Base-by-base conservation (phyloP, 1,284 basidiomycete genomes). In the Sporisorium sorghi region DNA sequence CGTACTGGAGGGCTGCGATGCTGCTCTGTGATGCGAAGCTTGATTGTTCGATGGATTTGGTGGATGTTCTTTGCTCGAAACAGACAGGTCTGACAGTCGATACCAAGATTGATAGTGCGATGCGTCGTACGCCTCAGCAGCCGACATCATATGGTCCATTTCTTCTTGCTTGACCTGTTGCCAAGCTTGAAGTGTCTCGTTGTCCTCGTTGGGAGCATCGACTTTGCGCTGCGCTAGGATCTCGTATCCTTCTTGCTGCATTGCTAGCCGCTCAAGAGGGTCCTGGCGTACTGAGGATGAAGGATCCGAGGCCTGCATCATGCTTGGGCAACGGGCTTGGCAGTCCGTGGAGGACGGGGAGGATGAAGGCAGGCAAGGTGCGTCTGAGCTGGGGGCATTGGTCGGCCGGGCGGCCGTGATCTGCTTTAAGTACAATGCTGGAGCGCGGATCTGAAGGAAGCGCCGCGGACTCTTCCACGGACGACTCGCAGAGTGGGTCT, bases 91-190 rank as follows among this genome's bases (percentile, higher is more conserved):
- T 1, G 39, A 12, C n/a, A 26, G n/a, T 42, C 35, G 59, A 35
- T 42, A 49, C 15, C 37, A 35, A 40, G 51, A 44, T 1, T 21
- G 59, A 32, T 35, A 28, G 28, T 28, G 46, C 12, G 26, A 5
- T 1, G 10, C 5, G n/a, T 21, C 17, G 24, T n/a, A 39, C 24
- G 49, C 17, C 7, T 39, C 49, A 19, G 24, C 10, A 12, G 14
- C 15, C 21, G 15, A 23, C 1, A 19, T 9, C 23, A 39, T 8
- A 14, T 14, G 10, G 15, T 40, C 33, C 35, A 3, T 39, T 9
- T 30, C 56, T 23, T 44, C 57, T 49, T 51, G 23, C 23, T 51
- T 51, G 32, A 15, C 4, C 17, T 51, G 49, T 17, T 39, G 49
- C 35, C 35, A 39, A 39, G 21, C 17, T 15, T 37, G 23, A 11